Conservation (phyloP, 2,329 filamentous ascomycete species). For the Ophiostoma sp. region DNA sequence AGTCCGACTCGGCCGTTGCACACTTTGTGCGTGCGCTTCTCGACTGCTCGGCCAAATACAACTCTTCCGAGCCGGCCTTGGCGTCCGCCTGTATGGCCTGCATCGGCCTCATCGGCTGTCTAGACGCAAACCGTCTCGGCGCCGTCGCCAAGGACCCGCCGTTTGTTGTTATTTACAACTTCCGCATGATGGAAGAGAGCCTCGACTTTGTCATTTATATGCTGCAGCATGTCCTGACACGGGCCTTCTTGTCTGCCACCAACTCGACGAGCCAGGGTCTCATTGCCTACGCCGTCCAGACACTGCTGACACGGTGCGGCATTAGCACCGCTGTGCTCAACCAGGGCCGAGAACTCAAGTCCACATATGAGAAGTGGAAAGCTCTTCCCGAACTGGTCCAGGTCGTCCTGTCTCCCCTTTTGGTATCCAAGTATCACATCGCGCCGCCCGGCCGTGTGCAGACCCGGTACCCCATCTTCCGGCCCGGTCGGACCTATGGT, state of each 20-base stretch:
- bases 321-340: conserved; percentile 58
- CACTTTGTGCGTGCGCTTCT: conserved; percentile 74
- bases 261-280: conserved; percentile 88
- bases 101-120: conserved; percentile 83
- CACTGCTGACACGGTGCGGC: conserved; percentile 75
- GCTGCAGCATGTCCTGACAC: conserved; percentile 83
- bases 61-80: conserved; percentile 65
- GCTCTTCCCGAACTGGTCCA: conserved; percentile 73
- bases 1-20: conserved; percentile 73
- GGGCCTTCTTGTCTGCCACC: conserved; percentile 85
- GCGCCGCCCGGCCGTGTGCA: conserved; percentile 58
- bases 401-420: conserved; percentile 82
- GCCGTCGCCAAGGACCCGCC: conserved; percentile 73
- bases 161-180: conserved; percentile 87
- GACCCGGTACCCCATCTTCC: conserved; percentile 77
- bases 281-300: conserved; percentile 91
- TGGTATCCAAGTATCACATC: conserved; percentile 79
- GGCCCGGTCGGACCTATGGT: conserved; percentile 65
- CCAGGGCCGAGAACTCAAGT: conserved; percentile 46
- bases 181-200: conserved; percentile 73
- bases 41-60: conserved; percentile 82
- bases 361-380: conserved; percentile 73
- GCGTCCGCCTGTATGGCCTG: conserved; percentile 74
- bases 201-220: conserved; percentile 84
- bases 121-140: conserved; percentile 90